Evolutionary conservation across 805 yeast genomes (phyloP), one percentile per base, ranked within the genome.

Genomic region (Jamesozyma hellenica): DNA sequence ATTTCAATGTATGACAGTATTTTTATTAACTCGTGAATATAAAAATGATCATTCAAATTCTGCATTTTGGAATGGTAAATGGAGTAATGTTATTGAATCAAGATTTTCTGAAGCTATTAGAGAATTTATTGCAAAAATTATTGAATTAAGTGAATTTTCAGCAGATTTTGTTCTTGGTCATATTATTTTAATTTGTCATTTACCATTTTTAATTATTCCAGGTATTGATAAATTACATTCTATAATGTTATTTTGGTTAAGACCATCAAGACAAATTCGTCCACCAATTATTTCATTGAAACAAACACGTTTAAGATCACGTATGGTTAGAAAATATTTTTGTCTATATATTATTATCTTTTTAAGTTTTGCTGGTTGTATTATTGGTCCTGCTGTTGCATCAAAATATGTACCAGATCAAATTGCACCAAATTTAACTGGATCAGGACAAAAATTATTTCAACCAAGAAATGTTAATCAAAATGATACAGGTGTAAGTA

Each of bases 31-130:
- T 37, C 79, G 97, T 71, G 98, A 92, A 69, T 86, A 85, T 72
- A 86, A 86, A 77, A 83, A 83, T 54, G 96, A 88, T 66, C 84
- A 81, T 59, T 72, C 96, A 26, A 92, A 92, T 69, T 82, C 92
- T 53, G 96, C 98, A 15, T 92, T 94, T 90, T 92, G 98, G 98
- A 82, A 94, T 41, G 98, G 98, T 72, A 86, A 86, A 66, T 92
- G 98, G 98, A 85, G 87, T 64, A 87, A 92, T 40, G n/a, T n/a
- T n/a, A 71, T 84, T 44, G 90, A 94, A 54, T 68, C 87, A 64
- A 94, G 96, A n/a, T 75, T 82, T 71, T 78, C 96, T 23, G 96
- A 90, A 70, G 96, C 97, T 43, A 59, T 82, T 38, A 84, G 99
- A 72, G 99, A 92, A 69, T 86, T 82, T 60, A 72, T 77, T 55